These are phyloP conservation scores for Plasmodium relictum DNA, from an alignment of 169 alveolate genomes.

Conservation along the genomic window DNA sequence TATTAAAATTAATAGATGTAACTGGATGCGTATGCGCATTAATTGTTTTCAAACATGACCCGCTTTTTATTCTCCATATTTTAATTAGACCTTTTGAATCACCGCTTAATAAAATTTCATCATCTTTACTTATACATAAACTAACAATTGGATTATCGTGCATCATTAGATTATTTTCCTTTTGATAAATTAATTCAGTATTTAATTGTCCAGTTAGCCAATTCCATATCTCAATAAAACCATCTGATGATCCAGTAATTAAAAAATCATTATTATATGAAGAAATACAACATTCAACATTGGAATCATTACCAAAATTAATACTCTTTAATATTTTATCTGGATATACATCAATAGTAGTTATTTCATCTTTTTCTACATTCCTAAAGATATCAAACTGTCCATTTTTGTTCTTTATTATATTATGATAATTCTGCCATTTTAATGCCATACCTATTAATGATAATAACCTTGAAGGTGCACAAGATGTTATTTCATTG, in stretches of 20 bases:
- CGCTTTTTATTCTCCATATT: slow-evolving; percentile 73
- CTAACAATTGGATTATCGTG: slow-evolving; percentile 88
- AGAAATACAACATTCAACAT: slow-evolving; percentile 90
- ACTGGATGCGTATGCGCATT: slow-evolving; percentile 80
- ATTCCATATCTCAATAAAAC: slow-evolving; percentile 92
- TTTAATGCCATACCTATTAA: slow-evolving; percentile 88
- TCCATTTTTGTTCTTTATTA: slow-evolving; percentile 78
- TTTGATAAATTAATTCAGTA: slow-evolving; percentile 87
- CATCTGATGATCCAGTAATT: slow-evolving; percentile 91
- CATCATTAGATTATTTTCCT: slow-evolving; percentile 87
- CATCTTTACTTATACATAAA: slow-evolving; percentile 89
- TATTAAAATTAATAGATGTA: slow-evolving; percentile 86
- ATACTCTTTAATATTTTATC: slow-evolving; percentile 80
- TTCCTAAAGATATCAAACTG: slow-evolving; percentile 85
- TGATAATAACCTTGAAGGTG: slow-evolving; percentile 85
- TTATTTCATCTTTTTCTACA: slow-evolving; percentile 78
- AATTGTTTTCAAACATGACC: slow-evolving; percentile 84
- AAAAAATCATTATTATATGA: slow-evolving; percentile 89
- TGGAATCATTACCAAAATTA: slow-evolving; percentile 87
- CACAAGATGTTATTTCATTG: slow-evolving; percentile 82
- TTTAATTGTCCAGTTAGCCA: slow-evolving; percentile 86
- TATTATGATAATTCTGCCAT: slow-evolving; percentile 85
- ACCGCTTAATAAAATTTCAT: slow-evolving; percentile 90
- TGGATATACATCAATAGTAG: slow-evolving; percentile 78
- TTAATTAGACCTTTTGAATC: slow-evolving; percentile 86